phyloP scores from a whole-genome alignment of 768 basidiomycete species.

The Lyophyllum atratum region DNA sequence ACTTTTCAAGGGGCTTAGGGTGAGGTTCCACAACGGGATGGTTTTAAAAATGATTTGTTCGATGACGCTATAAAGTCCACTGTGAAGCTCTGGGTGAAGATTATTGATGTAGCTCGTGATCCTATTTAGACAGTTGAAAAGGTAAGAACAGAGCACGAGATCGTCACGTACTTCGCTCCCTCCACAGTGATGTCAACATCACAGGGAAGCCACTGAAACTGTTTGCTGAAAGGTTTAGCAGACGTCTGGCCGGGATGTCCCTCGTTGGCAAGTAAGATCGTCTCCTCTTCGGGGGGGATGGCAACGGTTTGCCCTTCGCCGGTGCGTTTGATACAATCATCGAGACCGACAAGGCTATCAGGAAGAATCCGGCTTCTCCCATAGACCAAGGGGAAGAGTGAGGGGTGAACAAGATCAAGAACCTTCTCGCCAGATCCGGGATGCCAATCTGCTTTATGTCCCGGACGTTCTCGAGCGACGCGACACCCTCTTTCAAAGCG shows the following conservation, averaged over 20 bases:
- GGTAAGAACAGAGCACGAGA: neutral
- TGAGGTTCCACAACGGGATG: neutral
- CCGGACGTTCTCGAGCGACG: conserved; percentile 33
- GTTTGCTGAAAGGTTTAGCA: neutral
- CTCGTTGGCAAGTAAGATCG: neutral
- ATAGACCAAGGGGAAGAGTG: conserved; percentile 37
- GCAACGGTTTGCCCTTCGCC: conserved; percentile 15
- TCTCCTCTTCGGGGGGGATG: conserved; percentile 3
- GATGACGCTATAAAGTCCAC: neutral
- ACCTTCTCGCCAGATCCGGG: conserved; percentile 39
- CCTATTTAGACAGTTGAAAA: conserved; percentile 4
- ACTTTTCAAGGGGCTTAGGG: neutral
- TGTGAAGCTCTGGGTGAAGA: neutral
- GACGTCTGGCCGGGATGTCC: neutral
- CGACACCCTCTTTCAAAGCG: conserved; percentile 18
- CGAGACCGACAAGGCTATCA: conserved; percentile 6
- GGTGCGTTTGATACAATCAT: conserved; percentile 14
- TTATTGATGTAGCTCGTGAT: neutral
- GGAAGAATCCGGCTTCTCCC: conserved; percentile 23
- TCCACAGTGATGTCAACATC: conserved; percentile 28
- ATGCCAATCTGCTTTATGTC: conserved; percentile 41
- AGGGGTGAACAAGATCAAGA: conserved; percentile 44
- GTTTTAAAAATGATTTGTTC: neutral
- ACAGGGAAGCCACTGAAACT: conserved; percentile 27
- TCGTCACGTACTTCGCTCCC: neutral